Evolutionary conservation across 2,329 filamentous ascomycete species (phyloP).

Genomic region (Beauveria varroae): DNA sequence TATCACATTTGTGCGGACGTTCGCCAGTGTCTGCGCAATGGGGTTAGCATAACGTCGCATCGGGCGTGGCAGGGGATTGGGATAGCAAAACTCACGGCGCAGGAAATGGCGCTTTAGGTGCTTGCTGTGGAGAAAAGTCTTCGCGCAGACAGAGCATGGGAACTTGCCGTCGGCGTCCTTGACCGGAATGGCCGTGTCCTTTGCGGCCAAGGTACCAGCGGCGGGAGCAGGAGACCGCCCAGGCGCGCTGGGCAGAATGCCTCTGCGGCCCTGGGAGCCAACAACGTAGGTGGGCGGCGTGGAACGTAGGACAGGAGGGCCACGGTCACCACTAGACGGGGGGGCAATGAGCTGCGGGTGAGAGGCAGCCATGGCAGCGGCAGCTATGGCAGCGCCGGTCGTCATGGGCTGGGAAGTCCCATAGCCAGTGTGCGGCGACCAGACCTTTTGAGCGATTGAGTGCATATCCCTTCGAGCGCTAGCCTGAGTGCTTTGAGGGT

Average conservation of each 20-base stretch:
- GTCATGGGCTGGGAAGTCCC: constrained; percentile 53
- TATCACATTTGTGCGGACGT: constrained; percentile 93
- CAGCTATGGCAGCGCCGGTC: constrained; percentile 57
- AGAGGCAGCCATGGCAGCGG: constrained; percentile 54
- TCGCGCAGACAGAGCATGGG: constrained; percentile 94
- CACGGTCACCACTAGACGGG: constrained; percentile 51
- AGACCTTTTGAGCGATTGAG: constrained; percentile 50
- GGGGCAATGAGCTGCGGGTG: constrained; percentile 65
- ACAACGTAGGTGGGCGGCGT: constrained; percentile 88
- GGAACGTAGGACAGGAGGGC: constrained; percentile 56
- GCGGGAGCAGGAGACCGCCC: constrained; percentile 73
- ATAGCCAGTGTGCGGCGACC: constrained; percentile 47
- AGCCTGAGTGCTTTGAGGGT: constrained; percentile 43
- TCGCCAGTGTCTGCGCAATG: constrained; percentile 75
- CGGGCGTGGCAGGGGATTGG: constrained; percentile 16
- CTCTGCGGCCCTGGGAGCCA: constrained; percentile 85
- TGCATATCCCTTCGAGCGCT: constrained; percentile 41
- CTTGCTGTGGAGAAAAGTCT: constrained; percentile 95
- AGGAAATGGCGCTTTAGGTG: constrained; percentile 94
- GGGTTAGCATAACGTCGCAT: background rate
- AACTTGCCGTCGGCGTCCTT: constrained; percentile 98
- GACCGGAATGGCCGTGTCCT: constrained; percentile 77
- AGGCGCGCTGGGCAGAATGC: constrained; percentile 84
- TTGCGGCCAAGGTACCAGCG: constrained; percentile 59
- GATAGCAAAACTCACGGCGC: constrained; percentile 64